Base-by-base conservation (phyloP, 371 early-diverging fungal genomes). In the Saksenaea vasiformis region DNA sequence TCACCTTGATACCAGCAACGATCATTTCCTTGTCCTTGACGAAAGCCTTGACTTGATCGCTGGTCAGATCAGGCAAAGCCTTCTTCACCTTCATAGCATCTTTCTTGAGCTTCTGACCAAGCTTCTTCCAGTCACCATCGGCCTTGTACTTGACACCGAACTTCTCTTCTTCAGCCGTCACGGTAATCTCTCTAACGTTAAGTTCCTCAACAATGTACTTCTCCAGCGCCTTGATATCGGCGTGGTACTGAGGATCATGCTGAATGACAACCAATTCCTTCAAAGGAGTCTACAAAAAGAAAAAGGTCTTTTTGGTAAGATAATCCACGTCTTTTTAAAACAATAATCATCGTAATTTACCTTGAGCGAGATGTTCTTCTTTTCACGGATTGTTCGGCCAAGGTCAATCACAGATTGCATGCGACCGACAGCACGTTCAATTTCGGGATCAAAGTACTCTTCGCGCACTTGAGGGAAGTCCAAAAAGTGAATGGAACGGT, bases 391-490 rank as follows among this genome's bases (percentile, higher is more conserved):
- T 54, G 89, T 80, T 60, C 99, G 92, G 35, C 98, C 98, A 55
- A 95, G 85, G 71, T 99, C 99, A 70, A 99, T 98, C 47, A 99
- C 99, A 22, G 91, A 83, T 80, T 98, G 98, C 97, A 99, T 95
- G 67, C 97, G 89, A 43, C 90, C 84, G 60, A 99, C 95, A 63
- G 93, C 87, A 58, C 97, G 92, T 80, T 97, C 97, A 69, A 98
- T 95, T 28, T 92, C 95, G 9, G 85, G 86, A 78, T 99, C 92
- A 86, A 95, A 96, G 92, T 97, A 98, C 79, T 95, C 93, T 67
- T 91, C 79, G 79, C 95, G 95, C 38, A 87, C 92, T 60, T 90
- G 93, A 34, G 98, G 99, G 92, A 95, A 96, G 39, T 86, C 74
- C 73, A 95, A 83, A 80, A 98, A 97, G 81, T 98, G 98, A 58